phyloP scores from a whole-genome alignment of 2,329 filamentous ascomycete genomes.

The Teratosphaeriaceae sp. region DNA sequence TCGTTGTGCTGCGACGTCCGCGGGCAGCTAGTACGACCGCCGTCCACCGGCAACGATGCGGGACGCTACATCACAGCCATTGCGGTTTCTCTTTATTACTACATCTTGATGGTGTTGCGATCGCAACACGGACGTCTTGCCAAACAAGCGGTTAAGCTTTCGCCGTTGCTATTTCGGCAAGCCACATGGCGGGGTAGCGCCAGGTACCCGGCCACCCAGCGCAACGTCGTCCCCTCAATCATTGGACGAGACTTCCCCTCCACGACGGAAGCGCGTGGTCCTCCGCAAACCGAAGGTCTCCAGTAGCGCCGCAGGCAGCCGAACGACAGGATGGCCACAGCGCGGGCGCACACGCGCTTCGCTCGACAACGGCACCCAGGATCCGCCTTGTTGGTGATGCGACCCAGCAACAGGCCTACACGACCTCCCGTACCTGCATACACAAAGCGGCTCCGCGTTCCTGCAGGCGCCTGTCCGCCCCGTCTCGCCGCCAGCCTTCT shows the following conservation, averaged over 20 bases:
- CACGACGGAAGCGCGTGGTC: too few species aligned
- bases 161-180: neutral
- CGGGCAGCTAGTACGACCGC: too few species aligned
- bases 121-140: neutral
- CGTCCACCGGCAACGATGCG: too few species aligned
- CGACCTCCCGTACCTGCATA: neutral
- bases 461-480: neutral
- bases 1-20: too few species aligned
- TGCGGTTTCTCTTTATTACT: too few species aligned
- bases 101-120: neutral
- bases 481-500: neutral
- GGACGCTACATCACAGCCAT: too few species aligned
- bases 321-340: neutral
- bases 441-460: neutral
- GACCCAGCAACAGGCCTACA: neutral
- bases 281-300: neutral
- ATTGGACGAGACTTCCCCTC: too few species aligned
- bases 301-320: neutral
- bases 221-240: slow-evolving; percentile 2
- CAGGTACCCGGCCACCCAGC: neutral
- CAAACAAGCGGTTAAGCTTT: neutral
- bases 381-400: too few species aligned
- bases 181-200: neutral
- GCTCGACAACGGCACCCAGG: neutral
- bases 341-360: neutral